phyloP scores from a whole-genome alignment of 78 protist species.

The Dictyostelium purpureum region DNA sequence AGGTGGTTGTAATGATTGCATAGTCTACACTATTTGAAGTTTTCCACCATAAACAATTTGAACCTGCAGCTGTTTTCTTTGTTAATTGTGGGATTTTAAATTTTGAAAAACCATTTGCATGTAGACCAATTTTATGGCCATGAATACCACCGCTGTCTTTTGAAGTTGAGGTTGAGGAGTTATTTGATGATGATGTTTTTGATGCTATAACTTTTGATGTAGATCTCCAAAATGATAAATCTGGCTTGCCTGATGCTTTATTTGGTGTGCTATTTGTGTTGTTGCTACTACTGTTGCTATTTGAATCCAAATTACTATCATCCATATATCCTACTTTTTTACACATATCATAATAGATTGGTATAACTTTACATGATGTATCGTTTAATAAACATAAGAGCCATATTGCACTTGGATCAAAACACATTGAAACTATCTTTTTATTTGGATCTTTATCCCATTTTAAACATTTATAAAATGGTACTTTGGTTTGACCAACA shows the following conservation, averaged over 20 bases:
- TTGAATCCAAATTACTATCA: not conserved
- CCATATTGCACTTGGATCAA: slow-evolving; percentile 78
- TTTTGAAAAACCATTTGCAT: not conserved
- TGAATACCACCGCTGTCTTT: not conserved
- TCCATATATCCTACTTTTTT: slow-evolving; percentile 39
- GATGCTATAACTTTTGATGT: not conserved
- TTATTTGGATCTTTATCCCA: slow-evolving; percentile 64
- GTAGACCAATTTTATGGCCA: not conserved
- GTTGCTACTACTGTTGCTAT: not conserved
- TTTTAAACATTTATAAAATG: slow-evolving; percentile 60
- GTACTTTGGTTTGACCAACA: slow-evolving; percentile 82
- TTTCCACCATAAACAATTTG: slow-evolving; percentile 78
- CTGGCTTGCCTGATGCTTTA: slow-evolving; percentile 10
- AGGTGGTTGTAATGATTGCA: slow-evolving; percentile 59
- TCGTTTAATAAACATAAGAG: slow-evolving; percentile 50
- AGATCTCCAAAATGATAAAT: slow-evolving; percentile 18
- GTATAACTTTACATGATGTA: slow-evolving; percentile 54
- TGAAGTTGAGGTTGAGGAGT: not conserved
- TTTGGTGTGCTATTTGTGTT: not conserved
- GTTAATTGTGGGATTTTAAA: slow-evolving; percentile 52
- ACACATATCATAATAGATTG: slow-evolving; percentile 72
- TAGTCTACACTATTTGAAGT: slow-evolving; percentile 66
- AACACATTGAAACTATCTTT: slow-evolving; percentile 75
- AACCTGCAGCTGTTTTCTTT: slow-evolving; percentile 32
- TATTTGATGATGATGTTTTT: not conserved